Evolutionary conservation across 2,329 filamentous ascomycete species (phyloP), one percentile per base, ranked within the genome.

Genomic region (Aspergillus sergii): DNA sequence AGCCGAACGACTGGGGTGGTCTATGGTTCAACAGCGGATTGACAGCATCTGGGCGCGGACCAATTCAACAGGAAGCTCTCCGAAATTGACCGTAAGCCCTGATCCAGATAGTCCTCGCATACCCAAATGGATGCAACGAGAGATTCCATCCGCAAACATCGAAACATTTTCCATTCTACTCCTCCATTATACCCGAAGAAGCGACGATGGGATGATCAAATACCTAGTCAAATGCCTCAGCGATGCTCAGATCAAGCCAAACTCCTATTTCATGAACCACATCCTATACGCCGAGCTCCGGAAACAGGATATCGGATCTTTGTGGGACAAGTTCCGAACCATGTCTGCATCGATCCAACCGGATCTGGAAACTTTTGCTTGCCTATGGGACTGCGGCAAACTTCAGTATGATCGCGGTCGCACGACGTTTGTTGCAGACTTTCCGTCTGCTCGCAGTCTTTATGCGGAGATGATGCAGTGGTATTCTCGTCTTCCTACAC

Each of bases 151-250:
- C 53, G 92, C 91, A 3, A 93, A 85, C 3, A 83, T 91, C 48
- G 92, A 95, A 76, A 95, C 92, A 0, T 94, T 94, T 72, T 89
- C 86, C 3, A 83, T 95, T 14, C 81, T 95, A 36, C 86, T 92
- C 1, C 85, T 91, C 63, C 88, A 91, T 73, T 94, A 93, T 72
- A 86, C 86, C 57, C 81, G 87, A 50, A 86, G 89, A 21, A 82
- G 84, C 19, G 82, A 89, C 21, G 84, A 88, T 43, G 74, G 79
- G 16, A 84, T 84, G 61, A 83, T 92, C 57, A 79, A 85, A 55
- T 80, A 84, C 58, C 80, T 94, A 5, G 89, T 88, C 76, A 81
- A 85, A 36, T 86, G 87, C 2, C 88, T 92, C 66, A 79, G 82
- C 16, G 80, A 85, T 51, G 86, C 89, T 16, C 84, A 89, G 66